These are phyloP conservation scores for Alternaria brassicae DNA, from an alignment of 2,329 filamentous ascomycete species.

Conservation along the genomic window DNA sequence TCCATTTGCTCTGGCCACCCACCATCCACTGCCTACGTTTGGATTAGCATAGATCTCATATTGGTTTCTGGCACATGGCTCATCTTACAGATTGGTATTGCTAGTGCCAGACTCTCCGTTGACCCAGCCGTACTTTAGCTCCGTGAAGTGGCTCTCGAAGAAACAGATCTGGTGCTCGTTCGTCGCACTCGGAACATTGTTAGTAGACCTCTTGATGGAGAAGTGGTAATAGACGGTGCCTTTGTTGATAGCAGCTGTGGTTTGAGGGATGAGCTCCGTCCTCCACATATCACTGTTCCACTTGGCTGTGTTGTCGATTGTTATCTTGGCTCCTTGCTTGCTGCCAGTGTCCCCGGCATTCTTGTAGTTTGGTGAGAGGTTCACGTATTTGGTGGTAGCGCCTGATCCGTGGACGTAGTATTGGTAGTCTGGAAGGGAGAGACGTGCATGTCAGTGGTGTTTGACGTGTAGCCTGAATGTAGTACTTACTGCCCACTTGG, in stretches of 20 bases:
- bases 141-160: constrained; percentile 76
- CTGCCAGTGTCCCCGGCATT: constrained; percentile 69
- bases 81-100: constrained; percentile 57
- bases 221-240: constrained; percentile 77
- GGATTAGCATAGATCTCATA: background rate
- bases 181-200: constrained; percentile 66
- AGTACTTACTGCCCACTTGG: constrained; percentile 69
- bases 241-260: constrained; percentile 67
- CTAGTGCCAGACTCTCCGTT: constrained; percentile 58
- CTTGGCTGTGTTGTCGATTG: constrained; percentile 68
- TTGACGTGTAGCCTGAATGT: constrained; percentile 37
- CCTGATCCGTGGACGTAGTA: constrained; percentile 76
- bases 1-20: constrained; percentile 67
- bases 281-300: constrained; percentile 80
- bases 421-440: constrained; percentile 14
- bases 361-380: constrained; percentile 66
- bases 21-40: constrained; percentile 65
- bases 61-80: background rate
- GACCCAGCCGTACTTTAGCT: constrained; percentile 73
- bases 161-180: constrained; percentile 73
- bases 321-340: constrained; percentile 72
- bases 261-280: constrained; percentile 77
- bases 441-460: background rate
- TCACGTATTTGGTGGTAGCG: constrained; percentile 65
- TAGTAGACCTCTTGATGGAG: constrained; percentile 65